These are phyloP conservation scores for Durio zibethinus DNA, from an alignment of 345 rosid genomes.

Conservation along the genomic window DNA sequence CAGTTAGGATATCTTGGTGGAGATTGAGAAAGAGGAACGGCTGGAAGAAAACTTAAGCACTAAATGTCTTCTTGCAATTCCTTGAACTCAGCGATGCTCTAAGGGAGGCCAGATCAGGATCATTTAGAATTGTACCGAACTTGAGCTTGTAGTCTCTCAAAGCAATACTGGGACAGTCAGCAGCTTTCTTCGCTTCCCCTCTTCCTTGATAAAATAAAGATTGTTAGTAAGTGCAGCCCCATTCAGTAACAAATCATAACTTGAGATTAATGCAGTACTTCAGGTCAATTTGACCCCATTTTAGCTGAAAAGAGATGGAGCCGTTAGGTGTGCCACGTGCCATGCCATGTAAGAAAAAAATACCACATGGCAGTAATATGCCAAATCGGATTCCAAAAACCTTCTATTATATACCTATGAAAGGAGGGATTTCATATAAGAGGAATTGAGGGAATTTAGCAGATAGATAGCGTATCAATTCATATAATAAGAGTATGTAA, in stretches of 20 bases:
- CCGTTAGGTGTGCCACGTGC: no score
- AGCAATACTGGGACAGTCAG: conserved; percentile 76
- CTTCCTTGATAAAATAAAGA: conserved; percentile 38
- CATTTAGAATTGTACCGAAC: conserved; percentile 85
- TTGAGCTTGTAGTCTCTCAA: conserved; percentile 85
- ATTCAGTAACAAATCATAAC: neutral
- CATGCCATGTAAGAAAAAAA: no score
- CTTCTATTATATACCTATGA: neutral
- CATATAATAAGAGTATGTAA: neutral
- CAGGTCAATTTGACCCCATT: no score
- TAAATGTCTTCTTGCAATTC: conserved; percentile 92
- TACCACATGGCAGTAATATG: no score
- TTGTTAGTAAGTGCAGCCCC: neutral
- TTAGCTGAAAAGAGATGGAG: neutral
- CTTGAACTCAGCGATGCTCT: conserved; percentile 89
- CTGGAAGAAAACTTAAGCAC: neutral
- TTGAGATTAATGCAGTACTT: neutral
- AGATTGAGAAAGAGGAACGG: neutral
- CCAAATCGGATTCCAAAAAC: neutral
- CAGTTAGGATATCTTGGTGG: neutral
- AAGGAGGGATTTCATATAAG: neutral
- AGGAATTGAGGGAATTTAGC: neutral
- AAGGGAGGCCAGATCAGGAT: conserved; percentile 93
- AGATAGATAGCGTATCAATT: neutral
- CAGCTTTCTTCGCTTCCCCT: conserved; percentile 82